phyloP scores from a whole-genome alignment of 2,329 filamentous ascomycete species.

The Pseudogymnoascus sp. region DNA sequence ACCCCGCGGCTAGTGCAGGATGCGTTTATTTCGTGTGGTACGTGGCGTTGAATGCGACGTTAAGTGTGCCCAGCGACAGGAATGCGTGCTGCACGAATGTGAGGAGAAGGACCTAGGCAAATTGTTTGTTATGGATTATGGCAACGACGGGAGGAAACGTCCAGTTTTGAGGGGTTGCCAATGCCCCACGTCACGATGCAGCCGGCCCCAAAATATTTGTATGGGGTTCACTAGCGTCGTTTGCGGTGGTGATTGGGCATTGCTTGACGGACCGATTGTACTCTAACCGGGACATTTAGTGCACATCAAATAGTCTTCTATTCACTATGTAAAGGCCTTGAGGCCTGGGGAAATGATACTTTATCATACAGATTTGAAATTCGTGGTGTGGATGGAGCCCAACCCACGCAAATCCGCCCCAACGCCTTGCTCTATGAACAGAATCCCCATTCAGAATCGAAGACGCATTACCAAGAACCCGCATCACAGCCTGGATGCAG shows the following conservation, averaged over 20 bases:
- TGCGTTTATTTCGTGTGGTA: neutral
- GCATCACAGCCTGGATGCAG: neutral
- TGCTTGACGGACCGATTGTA: neutral
- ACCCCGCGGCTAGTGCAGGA: neutral
- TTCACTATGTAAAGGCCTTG: slow-evolving; percentile 2
- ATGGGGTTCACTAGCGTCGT: slow-evolving; percentile 3
- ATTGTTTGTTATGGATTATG: neutral
- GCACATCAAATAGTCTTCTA: slow-evolving; percentile 4
- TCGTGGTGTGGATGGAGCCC: neutral
- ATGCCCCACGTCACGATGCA: slow-evolving; percentile 8
- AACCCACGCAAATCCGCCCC: slow-evolving; percentile 3
- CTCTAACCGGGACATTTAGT: neutral
- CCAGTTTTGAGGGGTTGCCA: neutral
- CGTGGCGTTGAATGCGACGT: neutral
- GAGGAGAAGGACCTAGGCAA: neutral
- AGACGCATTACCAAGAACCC: neutral
- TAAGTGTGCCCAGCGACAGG: neutral
- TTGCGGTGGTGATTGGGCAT: neutral
- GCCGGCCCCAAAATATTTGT: neutral
- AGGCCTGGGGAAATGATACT: neutral
- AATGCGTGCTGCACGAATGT: neutral
- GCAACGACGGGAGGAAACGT: neutral
- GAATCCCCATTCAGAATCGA: neutral
- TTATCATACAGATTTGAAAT: slow-evolving; percentile 6
- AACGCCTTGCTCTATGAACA: neutral